A percentile compares a stretch with the other conserved stretches of the same genome.
Conservation (phyloP, 495 filamentous ascomycete genomes). For the Podospora conica region DNA sequence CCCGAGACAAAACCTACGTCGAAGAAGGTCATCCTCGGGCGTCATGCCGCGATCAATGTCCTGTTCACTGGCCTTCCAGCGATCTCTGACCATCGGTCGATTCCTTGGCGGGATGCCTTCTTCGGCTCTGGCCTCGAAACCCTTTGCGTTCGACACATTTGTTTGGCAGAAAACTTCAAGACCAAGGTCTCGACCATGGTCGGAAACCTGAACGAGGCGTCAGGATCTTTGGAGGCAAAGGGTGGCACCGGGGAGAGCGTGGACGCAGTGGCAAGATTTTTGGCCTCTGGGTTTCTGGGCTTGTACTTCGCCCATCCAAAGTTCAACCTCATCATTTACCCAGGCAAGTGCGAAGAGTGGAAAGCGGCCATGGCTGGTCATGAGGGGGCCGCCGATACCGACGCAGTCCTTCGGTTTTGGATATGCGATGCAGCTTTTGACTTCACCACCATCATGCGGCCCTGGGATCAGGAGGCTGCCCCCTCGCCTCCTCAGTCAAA, state of each 20-base stretch:
- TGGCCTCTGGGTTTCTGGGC: conserved; percentile 28
- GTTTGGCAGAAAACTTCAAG: conserved; percentile 23
- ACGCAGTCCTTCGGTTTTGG: conserved; percentile 27
- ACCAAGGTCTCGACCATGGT: conserved; percentile 9
- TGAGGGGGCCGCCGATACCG: conserved; percentile 18
- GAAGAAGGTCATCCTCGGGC: neutral
- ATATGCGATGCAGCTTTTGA: conserved; percentile 28
- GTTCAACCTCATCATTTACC: conserved; percentile 38
- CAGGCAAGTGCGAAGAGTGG: conserved; percentile 37
- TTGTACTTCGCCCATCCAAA: conserved; percentile 24
- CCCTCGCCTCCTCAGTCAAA: neutral
- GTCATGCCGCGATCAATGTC: neutral
- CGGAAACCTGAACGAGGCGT: conserved; percentile 7
- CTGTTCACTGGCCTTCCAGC: conserved; percentile 1
- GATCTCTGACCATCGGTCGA: neutral
- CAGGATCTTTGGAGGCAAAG: neutral
- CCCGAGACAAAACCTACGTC: neutral
- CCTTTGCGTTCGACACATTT: conserved; percentile 29
- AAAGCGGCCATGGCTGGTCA: conserved; percentile 15
- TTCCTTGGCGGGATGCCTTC: conserved; percentile 23
- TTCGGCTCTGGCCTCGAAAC: conserved; percentile 4
- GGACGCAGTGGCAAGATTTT: conserved; percentile 25
- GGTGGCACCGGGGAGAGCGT: conserved; percentile 14
- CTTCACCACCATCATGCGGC: conserved; percentile 18
- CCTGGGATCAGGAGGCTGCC: neutral